Evolutionary conservation across 2,329 filamentous ascomycete species (phyloP), one percentile per base, ranked within the genome.

Genomic region (Tolypocladium tundrense): DNA sequence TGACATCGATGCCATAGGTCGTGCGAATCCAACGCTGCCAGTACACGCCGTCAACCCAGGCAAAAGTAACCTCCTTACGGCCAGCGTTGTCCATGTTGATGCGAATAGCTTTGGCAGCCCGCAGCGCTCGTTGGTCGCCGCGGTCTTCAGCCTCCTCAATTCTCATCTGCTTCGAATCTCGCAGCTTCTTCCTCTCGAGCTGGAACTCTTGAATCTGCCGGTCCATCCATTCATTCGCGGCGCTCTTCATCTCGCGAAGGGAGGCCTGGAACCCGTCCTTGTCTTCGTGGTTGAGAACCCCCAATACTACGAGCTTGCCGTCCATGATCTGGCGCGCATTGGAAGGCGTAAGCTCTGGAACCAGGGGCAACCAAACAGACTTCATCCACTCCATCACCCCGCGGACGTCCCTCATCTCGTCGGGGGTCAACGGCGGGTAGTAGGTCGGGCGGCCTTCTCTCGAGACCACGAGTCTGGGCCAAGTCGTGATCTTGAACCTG

Each of bases 181-280:
- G 87, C 54, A 97, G 80, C 72, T 96, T 94, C 75, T 97, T 91
- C 58, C 93, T 82, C 74, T 97, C 93, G 19, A 95, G 84, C 71
- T 96, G 90, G 79, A 96, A 97, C 43, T 91, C 81, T 65, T 93
- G 87, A 21, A 90, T 88, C 73, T 97, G 90, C 75, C 95, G 94
- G 72, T 97, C 93, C 83, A 97, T 96, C 92, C 94, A 99, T 72
- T 97, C 94, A 60, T 92, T 82, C 10, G 94, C 94, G 1, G 94
- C 94, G 64, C 88, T 93, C 82, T 97, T 97, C 75, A 99, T 86
- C 74, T 99, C 95, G 40, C 88, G 86, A 71, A 90, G 88, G 33
- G 90, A 88, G 58, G 81, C 80, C 55, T 84, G 76, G 70, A 96
- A 96, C 41, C 91, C 86, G 58, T 93, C 89, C 42, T 87, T 79